Conservation (phyloP, 768 basidiomycete species). For the Kwoniella sp. region DNA sequence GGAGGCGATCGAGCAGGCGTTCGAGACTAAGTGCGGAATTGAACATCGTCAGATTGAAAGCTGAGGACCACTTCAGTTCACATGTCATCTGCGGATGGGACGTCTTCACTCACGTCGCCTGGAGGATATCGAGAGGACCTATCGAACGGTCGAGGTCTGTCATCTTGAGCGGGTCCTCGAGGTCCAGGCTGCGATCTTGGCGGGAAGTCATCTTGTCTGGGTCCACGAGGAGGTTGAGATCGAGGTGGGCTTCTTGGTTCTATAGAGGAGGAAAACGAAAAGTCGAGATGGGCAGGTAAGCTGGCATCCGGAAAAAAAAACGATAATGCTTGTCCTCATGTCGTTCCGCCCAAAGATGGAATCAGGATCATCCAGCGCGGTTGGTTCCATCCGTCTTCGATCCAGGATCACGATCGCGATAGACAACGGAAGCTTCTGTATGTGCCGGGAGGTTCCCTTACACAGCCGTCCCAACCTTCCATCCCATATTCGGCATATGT, state of each 20-base stretch:
- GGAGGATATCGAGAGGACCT: neutral
- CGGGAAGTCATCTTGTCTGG: conserved; percentile 4
- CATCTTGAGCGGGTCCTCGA: conserved; percentile 1
- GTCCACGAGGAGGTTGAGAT: neutral
- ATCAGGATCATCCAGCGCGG: too few relatives aligned
- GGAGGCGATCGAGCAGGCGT: conserved; percentile 10
- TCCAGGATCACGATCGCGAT: too few relatives aligned
- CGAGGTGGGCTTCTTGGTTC: neutral
- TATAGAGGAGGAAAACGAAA: neutral
- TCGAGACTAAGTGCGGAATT: conserved; percentile 4
- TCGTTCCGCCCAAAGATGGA: too few relatives aligned
- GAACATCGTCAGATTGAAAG: too few relatives aligned
- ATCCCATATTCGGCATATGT: too few relatives aligned
- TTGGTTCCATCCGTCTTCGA: too few relatives aligned
- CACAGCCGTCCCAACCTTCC: too few relatives aligned
- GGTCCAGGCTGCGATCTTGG: conserved; percentile 13
- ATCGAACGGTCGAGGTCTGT: conserved; percentile 2
- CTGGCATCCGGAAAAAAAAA: conserved; percentile 3
- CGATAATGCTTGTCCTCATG: neutral
- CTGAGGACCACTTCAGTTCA: too few relatives aligned
- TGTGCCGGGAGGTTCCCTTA: too few relatives aligned
- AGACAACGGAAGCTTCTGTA: too few relatives aligned
- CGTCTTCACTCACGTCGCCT: neutral
- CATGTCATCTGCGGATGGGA: too few relatives aligned
- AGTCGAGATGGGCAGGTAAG: conserved; percentile 1